A percentile compares a stretch with the other conserved stretches of the same genome.
Evolutionary conservation across 345 rosid species (phyloP).

Genomic region (Dipteronia sinensis): DNA sequence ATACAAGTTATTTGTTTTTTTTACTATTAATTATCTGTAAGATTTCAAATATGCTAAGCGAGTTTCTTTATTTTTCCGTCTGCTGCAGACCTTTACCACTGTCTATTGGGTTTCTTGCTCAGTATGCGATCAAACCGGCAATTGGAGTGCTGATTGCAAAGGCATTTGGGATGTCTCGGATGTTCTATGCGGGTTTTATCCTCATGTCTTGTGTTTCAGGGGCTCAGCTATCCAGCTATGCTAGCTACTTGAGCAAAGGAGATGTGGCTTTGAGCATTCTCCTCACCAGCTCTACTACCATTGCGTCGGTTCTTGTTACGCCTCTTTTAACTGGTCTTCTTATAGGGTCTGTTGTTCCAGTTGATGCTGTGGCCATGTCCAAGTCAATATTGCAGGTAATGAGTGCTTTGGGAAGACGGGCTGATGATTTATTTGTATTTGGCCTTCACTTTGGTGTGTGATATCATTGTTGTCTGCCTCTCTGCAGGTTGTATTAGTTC

Average conservation of each 20-base stretch:
- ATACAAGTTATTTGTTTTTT: background rate
- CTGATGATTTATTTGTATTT: slow-evolving; percentile 1
- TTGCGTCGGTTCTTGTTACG: slow-evolving; percentile 72
- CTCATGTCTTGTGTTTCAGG: slow-evolving; percentile 91
- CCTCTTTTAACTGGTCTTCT: slow-evolving; percentile 72
- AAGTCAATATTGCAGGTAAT: slow-evolving; percentile 91
- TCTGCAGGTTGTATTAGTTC: slow-evolving; percentile 84
- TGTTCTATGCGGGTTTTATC: slow-evolving; percentile 82
- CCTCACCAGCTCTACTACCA: slow-evolving; percentile 79
- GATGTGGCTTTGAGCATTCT: slow-evolving; percentile 96
- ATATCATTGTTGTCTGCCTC: slow-evolving; percentile 1
- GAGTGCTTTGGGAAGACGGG: slow-evolving; percentile 8
- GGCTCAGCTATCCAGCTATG: slow-evolving; percentile 89
- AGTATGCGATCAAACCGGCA: slow-evolving; percentile 79
- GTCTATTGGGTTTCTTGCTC: slow-evolving; percentile 75
- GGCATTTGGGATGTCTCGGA: slow-evolving; percentile 68
- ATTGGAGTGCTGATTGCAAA: slow-evolving; percentile 80
- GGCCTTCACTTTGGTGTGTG: background rate
- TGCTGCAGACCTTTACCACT: slow-evolving; percentile 80
- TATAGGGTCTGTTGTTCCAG: slow-evolving; percentile 92
- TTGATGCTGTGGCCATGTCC: slow-evolving; percentile 94
- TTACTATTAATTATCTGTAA: slow-evolving; percentile 4
- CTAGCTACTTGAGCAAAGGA: slow-evolving; percentile 77
- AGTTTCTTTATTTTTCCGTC: slow-evolving; percentile 21
- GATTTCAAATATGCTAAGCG: slow-evolving; percentile 17